These are phyloP conservation scores for Pelargonium nanum DNA, from an alignment of 345 rosid genomes.

Conservation along the genomic window DNA sequence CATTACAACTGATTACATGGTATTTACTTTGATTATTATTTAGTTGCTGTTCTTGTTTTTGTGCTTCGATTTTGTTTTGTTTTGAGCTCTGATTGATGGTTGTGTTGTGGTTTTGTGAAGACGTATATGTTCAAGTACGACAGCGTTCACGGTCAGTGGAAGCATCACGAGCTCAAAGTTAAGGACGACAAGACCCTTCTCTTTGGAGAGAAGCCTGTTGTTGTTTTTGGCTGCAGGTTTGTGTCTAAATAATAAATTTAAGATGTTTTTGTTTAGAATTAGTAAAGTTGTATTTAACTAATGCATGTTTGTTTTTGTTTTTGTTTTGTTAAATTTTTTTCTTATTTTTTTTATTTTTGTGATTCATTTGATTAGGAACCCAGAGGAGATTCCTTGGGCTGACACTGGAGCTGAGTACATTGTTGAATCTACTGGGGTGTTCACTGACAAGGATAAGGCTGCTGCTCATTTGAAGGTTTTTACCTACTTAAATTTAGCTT, in stretches of 20 bases:
- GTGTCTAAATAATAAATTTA: not conserved
- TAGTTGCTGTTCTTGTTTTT: not conserved
- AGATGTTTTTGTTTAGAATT: too few relatives aligned
- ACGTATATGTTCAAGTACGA: slow-evolving; percentile 22
- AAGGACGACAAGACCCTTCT: slow-evolving; percentile 83
- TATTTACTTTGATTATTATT: not conserved
- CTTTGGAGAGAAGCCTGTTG: slow-evolving; percentile 63
- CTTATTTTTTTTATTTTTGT: not conserved
- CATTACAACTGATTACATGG: slow-evolving; percentile 12
- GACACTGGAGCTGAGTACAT: slow-evolving; percentile 64
- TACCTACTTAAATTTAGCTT: not conserved
- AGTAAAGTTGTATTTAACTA: too few relatives aligned
- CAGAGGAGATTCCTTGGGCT: slow-evolving; percentile 92
- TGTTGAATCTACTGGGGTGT: slow-evolving; percentile 84
- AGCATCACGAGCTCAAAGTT: slow-evolving; percentile 64
- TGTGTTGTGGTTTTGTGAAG: slow-evolving; percentile 1
- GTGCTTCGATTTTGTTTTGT: not conserved
- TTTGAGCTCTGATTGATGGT: not conserved
- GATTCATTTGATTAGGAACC: slow-evolving; percentile 38
- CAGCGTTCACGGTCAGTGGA: slow-evolving; percentile 94
- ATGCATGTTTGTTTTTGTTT: too few relatives aligned
- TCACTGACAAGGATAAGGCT: slow-evolving; percentile 93
- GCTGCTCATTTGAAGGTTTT: slow-evolving; percentile 91
- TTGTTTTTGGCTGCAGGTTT: slow-evolving; percentile 70
- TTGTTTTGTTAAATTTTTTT: too few relatives aligned